Base-by-base conservation (phyloP, 1,284 basidiomycete species). In the Kwoniella shivajii region DNA sequence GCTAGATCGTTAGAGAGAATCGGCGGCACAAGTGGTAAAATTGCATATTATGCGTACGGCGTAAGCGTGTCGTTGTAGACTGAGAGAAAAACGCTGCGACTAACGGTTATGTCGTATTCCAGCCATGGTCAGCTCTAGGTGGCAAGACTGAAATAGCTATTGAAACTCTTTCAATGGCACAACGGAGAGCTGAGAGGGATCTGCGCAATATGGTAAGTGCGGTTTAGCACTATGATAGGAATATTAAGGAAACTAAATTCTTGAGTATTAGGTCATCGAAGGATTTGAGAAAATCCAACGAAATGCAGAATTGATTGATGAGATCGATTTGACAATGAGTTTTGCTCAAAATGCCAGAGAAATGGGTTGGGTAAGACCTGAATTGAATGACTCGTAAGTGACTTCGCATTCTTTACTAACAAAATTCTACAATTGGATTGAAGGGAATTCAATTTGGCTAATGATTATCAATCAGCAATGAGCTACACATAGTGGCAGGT, bases 281-380 rank as follows among this genome's bases (percentile, higher is more conserved):
- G 80, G 84, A 57, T 81, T 84, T 6, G 66, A 78, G 5, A 76
- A 80, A 22, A 78, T 95, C 16, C 84, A 88, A 43, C 80, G 82
- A 14, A 97, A 95, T 69, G 87, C 91, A 2, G 83, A 85, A 16
- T 82, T 93, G 36, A 78, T 94, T 14, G 92, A 95, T 68, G 93
- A 99, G 74, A 77, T 98, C 6, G 96, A 99, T 71, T 86, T 97
- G 6, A 83, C 86, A 0, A 74, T 91, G 1, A 85, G 86, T 0
- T 96, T 96, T 67, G 88, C 94, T 1, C 85, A 84, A 56, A 82
- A 93, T 6, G 94, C 95, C 0, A 76, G 81, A 1, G 91, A 97
- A 63, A 83, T 89, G 78, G 83, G 84, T 45, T 88, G 92, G 66
- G 84, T 88, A 1, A 82, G 87, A 33, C 95, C 95, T 0, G 69